Base-by-base conservation (phyloP, 257 asterid genomes). In the Forsythia viridissima region DNA sequence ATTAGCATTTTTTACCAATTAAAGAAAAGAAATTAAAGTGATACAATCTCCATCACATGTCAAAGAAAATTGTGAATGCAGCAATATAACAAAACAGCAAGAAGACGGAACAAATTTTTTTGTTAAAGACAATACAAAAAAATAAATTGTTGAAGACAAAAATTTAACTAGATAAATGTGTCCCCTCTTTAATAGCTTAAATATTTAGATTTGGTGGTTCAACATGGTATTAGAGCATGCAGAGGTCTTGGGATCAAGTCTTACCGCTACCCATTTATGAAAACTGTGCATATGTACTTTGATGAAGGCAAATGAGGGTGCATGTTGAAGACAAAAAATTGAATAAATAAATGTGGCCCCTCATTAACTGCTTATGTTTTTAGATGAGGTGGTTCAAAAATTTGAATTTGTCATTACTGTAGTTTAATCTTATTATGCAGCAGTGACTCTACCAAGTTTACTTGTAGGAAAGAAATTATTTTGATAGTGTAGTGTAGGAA, bases 401-500 rank as follows among this genome's bases (percentile, higher is more conserved):
- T 7, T 57, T 57, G 42, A 34, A 41, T 43, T n/a, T 59, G 1
- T 20, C 42, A 69, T 46, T 39, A 59, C 42, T 74, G n/a, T 48
- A 48, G 13, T 74, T 39, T 52, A 3, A 63, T 41, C 15, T 5
- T 83, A 24, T 30, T 42, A 79, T 65, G 70, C 73, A 24, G 76
- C 76, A 71, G 48, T 57, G 13, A 46, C 61, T 44, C 46, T 76
- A 36, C 57, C 57, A 55, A 48, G 83, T 73, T 70, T 61, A 80
- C 69, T 63, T 79, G 63, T 74, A 70, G 80, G 34, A 30, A 73
- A 78, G 66, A 41, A 74, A 75, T 61, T 38, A 46, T 67, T 75
- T 74, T 72, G 15, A 73, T 78, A 73, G n/a, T n/a, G n/a, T n/a
- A n/a, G n/a, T 79, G 63, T 74, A 70, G 80, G 34, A 30, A 73